phyloP scores from a whole-genome alignment of 2,329 filamentous ascomycete species.

The Celoporthe dispersa region DNA sequence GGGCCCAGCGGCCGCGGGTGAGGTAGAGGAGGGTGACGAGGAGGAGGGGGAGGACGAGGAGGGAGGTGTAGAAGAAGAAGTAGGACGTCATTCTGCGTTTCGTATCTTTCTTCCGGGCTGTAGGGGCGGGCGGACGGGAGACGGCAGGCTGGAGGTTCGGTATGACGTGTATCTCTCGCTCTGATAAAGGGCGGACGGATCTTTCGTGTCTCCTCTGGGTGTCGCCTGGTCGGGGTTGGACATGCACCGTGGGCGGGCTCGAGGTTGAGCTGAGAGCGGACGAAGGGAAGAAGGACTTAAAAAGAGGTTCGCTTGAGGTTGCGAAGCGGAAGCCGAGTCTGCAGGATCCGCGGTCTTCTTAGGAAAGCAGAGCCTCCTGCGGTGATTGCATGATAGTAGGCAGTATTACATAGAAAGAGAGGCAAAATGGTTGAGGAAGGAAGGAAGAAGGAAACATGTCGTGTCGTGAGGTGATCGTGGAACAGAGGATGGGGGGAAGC shows the following conservation, averaged over 20 bases:
- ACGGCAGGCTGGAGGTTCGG: neutral
- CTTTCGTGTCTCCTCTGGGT: neutral
- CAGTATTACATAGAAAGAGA: constrained; percentile 12
- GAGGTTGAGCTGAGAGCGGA: constrained; percentile 10
- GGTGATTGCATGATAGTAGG: constrained; percentile 8
- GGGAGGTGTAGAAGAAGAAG: constrained; percentile 78
- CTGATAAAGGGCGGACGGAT: no score
- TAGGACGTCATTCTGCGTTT: constrained; percentile 66
- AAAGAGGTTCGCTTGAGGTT: neutral
- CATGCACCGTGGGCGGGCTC: neutral
- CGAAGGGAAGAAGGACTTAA: constrained; percentile 13
- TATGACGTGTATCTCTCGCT: neutral
- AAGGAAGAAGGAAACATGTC: neutral
- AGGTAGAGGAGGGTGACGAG: constrained; percentile 78
- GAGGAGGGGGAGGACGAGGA: constrained; percentile 69
- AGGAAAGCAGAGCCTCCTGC: constrained; percentile 15
- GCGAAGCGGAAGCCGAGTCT: neutral
- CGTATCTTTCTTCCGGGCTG: no score
- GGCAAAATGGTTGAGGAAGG: neutral
- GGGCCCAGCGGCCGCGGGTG: constrained; percentile 78
- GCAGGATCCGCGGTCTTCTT: constrained; percentile 19
- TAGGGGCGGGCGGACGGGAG: neutral
- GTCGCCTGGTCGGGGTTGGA: neutral
- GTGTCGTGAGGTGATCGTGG: constrained; percentile 1
- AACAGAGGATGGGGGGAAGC: neutral